Conservation (phyloP, 306 rosid genomes). For the Castanospermum australe region DNA sequence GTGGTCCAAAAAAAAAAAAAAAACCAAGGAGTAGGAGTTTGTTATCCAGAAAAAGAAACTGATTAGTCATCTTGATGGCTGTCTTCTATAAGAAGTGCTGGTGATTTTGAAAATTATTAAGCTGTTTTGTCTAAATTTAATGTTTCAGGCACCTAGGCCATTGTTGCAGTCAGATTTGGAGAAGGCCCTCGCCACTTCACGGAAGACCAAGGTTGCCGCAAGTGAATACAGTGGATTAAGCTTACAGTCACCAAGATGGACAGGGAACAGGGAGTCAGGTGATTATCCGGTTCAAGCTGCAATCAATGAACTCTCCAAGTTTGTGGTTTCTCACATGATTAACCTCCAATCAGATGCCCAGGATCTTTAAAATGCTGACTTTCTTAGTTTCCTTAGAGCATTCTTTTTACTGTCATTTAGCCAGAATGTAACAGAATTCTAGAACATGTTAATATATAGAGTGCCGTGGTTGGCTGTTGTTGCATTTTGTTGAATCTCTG, state of each 20-base stretch:
- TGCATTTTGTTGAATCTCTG: conserved; percentile 24
- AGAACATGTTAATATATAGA: conserved; percentile 18
- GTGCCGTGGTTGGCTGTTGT: conserved; percentile 16
- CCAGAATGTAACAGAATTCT: conserved; percentile 29
- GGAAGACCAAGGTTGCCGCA: conserved; percentile 84
- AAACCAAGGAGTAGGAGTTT: neutral
- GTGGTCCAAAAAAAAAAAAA: no score
- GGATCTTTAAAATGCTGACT: conserved; percentile 44
- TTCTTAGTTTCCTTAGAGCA: conserved; percentile 15
- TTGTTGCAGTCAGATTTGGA: conserved; percentile 71
- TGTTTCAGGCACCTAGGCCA: conserved; percentile 67
- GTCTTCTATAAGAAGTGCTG: neutral
- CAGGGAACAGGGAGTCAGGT: conserved; percentile 54
- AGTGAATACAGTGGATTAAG: conserved; percentile 63
- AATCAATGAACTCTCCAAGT: conserved; percentile 72
- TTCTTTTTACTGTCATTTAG: conserved; percentile 19
- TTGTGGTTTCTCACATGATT: conserved; percentile 73
- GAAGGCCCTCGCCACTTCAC: conserved; percentile 63
- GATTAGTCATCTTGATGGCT: conserved; percentile 6
- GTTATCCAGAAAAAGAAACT: neutral
- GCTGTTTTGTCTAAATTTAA: neutral
- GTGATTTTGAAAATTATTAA: conserved; percentile 29
- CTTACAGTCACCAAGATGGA: conserved; percentile 47
- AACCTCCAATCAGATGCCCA: conserved; percentile 69
- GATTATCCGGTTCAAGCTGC: conserved; percentile 74